Base-by-base conservation (phyloP, 345 rosid species). In the Salix udensis region DNA sequence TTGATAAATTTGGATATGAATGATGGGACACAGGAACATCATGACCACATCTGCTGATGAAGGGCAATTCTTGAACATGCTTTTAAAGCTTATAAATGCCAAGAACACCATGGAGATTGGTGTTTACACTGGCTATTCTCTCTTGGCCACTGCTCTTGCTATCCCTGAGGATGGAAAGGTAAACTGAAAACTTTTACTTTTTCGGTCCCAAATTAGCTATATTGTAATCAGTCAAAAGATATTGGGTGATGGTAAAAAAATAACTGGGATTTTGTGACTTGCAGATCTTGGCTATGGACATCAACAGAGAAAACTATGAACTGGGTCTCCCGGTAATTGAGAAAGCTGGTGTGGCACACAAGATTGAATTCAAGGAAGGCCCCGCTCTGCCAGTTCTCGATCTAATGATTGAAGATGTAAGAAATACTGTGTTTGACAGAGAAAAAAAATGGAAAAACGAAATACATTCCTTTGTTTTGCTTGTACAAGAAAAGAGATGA, bases 21-120 rank as follows among this genome's bases (percentile, higher is more conserved):
- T 53, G 67, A 40, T 65, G 21, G 50, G 42, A 36, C 61, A 76
- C 86, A 95, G 98, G 98, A 94, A 94, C 86, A 80, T 96, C 64
- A 94, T 96, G 99, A 91, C 97, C 0, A 94, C 99, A 75, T 94
- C 98, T 15, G 98, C 98, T 1, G 99, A 96, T 70, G 98, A 92
- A 86, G 99, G 97, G 37, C 99, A 96, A 81, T 94, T 96, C 78
- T 74, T 96, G 85, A 91, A 80, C 93, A 90, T 92, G 98, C 85
- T 96, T 31, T 84, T 96, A 65, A 96, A 96, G 84, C 89, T 96
- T n/a, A 85, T 92, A 82, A 94, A 96, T 82, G 99, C 98, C 65
- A 94, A 96, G 88, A 94, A 94, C 91, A 96, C 98, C 42, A 96
- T 96, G 98, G 99, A 96, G 86, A 94, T 96, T 26, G 99, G 99